Conservation (phyloP, 208 protist species). For the Acanthamoeba culbertsoni region DNA sequence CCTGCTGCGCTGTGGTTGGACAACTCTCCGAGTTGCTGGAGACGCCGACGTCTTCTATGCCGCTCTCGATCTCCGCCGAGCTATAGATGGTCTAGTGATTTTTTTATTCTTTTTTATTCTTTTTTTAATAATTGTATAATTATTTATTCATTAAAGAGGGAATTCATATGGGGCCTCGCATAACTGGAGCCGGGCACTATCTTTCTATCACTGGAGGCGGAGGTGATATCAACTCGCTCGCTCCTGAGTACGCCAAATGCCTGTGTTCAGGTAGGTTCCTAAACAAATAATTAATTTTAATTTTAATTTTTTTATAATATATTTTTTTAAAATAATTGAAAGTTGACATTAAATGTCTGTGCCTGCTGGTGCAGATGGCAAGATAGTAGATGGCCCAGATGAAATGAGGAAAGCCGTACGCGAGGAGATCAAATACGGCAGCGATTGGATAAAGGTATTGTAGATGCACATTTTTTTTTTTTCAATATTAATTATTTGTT, state of each 20-base stretch:
- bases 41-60: conserved; percentile 10
- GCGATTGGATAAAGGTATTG: conserved; percentile 31
- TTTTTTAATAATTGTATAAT: not conserved
- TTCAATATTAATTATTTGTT: not conserved
- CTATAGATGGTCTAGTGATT: not conserved
- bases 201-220: conserved; percentile 33
- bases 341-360: not conserved
- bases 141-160: not conserved
- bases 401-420: conserved; percentile 40
- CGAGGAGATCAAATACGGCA: conserved; percentile 42
- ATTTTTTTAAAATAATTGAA: no score
- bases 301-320: no score
- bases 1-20: conserved; percentile 6
- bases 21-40: not conserved
- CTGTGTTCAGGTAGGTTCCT: no score
- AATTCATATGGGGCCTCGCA: not conserved
- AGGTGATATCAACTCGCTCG: not conserved
- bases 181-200: conserved; percentile 21
- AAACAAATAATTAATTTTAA: no score
- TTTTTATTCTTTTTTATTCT: not conserved
- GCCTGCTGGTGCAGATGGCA: not conserved
- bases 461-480: not conserved
- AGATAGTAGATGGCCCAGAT: conserved; percentile 22
- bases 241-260: not conserved
- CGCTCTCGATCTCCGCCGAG: not conserved